Evolutionary conservation across 176 grass and related monocot genomes (phyloP).

Genomic region (Hordeum vulgare): MorexV3_pseudomolecules_assembly NC_058518.1:507419997-507420496

Average conservation of each 20-base stretch:
- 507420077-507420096: slow-evolving; percentile 58
- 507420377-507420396: slow-evolving; percentile 62
- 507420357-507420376: slow-evolving; percentile 68
- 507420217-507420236: slow-evolving; percentile 54
- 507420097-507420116: slow-evolving; percentile 46
- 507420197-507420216: slow-evolving; percentile 40
- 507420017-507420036: slow-evolving; percentile 60
- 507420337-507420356: slow-evolving; percentile 56
- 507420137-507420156: slow-evolving; percentile 40
- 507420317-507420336: slow-evolving; percentile 64
- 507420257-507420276: slow-evolving; percentile 35
- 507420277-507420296: slow-evolving; percentile 40
- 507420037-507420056: slow-evolving; percentile 78
- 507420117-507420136: slow-evolving; percentile 43
- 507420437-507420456: slow-evolving; percentile 55
- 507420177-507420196: slow-evolving; percentile 30
- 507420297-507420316: slow-evolving; percentile 25
- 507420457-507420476: slow-evolving; percentile 38
- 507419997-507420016: slow-evolving; percentile 53
- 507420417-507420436: slow-evolving; percentile 60
- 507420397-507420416: slow-evolving; percentile 77
- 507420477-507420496: slow-evolving; percentile 52
- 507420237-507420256: slow-evolving; percentile 37
- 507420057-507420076: slow-evolving; percentile 97
- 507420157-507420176: slow-evolving; percentile 40